Conservation (phyloP, 192 early-diverging fungal genomes). For the Pecoramyces ruminantium region DNA sequence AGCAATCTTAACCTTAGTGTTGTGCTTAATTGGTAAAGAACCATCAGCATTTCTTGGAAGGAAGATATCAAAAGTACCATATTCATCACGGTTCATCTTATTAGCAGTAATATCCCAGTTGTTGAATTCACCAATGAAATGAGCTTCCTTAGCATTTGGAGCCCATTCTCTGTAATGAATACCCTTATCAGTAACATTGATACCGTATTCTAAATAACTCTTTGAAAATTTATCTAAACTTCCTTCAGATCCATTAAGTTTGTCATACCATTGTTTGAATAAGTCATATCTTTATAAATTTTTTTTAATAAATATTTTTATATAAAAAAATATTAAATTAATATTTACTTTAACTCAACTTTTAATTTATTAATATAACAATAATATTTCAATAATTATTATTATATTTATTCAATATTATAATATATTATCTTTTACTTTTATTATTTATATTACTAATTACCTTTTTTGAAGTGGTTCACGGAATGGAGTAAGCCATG, state of each 20-base stretch:
- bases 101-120: constrained; percentile 63
- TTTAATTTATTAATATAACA: no score
- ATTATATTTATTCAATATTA: no score
- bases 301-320: neutral
- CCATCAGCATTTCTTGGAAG: constrained; percentile 47
- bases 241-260: constrained; percentile 49
- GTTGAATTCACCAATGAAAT: constrained; percentile 85
- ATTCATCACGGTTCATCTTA: constrained; percentile 60
- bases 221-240: constrained; percentile 72
- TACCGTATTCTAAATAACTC: constrained; percentile 65
- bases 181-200: constrained; percentile 40
- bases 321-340: no score
- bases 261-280: constrained; percentile 51
- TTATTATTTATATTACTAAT: neutral
- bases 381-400: no score
- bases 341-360: no score
- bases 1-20: constrained; percentile 67
- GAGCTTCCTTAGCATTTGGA: constrained; percentile 58
- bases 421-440: no score
- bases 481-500: neutral
- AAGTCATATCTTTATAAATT: constrained; percentile 1
- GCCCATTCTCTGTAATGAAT: constrained; percentile 93
- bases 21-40: constrained; percentile 56
- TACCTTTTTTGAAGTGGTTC: neutral
- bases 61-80: constrained; percentile 63